A percentile compares a stretch with the other conserved stretches of the same genome.
These are phyloP conservation scores for Tephrocybe sp. DNA, from an alignment of 768 basidiomycete species.

Conservation along the genomic window DNA sequence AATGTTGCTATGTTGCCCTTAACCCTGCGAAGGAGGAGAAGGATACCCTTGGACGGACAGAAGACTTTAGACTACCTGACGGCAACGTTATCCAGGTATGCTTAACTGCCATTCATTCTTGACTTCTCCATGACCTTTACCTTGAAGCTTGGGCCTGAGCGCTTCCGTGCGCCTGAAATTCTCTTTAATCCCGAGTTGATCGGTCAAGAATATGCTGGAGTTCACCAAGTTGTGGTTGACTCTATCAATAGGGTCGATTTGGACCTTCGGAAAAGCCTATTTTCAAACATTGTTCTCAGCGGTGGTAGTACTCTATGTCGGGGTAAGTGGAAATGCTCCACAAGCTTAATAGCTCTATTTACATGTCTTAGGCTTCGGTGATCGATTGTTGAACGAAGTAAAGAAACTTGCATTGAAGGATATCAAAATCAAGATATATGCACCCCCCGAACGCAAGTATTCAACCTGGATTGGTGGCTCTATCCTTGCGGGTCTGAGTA, in stretches of 20 bases:
- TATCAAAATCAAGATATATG: slow-evolving; percentile 98
- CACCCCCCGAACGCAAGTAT: slow-evolving; percentile 98
- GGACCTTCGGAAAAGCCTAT: slow-evolving; percentile 92
- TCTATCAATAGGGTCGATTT: slow-evolving; percentile 95
- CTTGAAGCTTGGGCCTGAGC: slow-evolving; percentile 85
- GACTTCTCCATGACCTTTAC: slow-evolving; percentile 11
- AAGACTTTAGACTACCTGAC: slow-evolving; percentile 93
- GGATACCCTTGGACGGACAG: slow-evolving; percentile 69
- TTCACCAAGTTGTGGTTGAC: slow-evolving; percentile 98
- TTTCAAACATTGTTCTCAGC: slow-evolving; percentile 94
- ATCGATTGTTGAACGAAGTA: slow-evolving; percentile 92
- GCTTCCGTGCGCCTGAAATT: slow-evolving; percentile 96
- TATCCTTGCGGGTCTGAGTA: slow-evolving; percentile 91
- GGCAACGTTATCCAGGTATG: slow-evolving; percentile 87
- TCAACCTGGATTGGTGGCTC: slow-evolving; percentile 97
- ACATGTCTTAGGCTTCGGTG: slow-evolving; percentile 73
- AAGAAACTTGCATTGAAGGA: slow-evolving; percentile 95
- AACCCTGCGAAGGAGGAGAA: slow-evolving; percentile 97
- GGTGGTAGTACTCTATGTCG: slow-evolving; percentile 95
- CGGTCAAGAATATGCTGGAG: slow-evolving; percentile 94
- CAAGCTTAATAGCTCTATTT: slow-evolving; percentile 2
- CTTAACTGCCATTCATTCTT: slow-evolving; percentile 9
- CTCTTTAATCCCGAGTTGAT: slow-evolving; percentile 97
- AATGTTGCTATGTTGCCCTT: slow-evolving; percentile 91
- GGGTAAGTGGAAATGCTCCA: slow-evolving; percentile 49